Evolutionary conservation across 805 yeast species (phyloP), one percentile per base, ranked within the genome.

Genomic region (Kazachstania kunashirensis): DNA sequence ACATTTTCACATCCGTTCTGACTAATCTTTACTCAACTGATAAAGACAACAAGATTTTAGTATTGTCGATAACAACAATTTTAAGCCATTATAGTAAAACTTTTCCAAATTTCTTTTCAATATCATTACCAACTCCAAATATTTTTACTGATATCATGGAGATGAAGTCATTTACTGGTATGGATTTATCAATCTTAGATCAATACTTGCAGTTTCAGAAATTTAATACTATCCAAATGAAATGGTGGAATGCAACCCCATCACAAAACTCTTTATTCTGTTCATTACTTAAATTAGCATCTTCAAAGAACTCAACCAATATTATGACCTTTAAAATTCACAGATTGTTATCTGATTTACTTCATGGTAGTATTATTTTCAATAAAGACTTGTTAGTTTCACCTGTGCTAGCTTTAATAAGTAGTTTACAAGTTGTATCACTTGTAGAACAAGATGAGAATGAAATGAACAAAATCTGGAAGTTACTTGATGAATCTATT

Each of bases 171-270:
- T 66, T 72, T 36, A 51, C 65, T 6, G 76, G 77, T 26, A 61
- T 72, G 23, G 84, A 79, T 42, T 57, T 81, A 42, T 66, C 73
- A 0, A 58, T 77, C 19, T 59, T 81, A 29, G 80, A 79, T 44
- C 67, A 68, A 31, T 74, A 73, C 40, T 64, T 86, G 43, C 77
- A 76, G 41, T 61, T 79, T 10, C 84, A 76, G 44, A 73, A 77
- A 15, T 63, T 64, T 11, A 65, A 70, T 8, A 63, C 66, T 11
- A 57, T 70, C 3, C 75, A 71, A 34, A 67, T 76, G 23, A 83
- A 78, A 57, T 88, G 95, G 95, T 86, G 92, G 86, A 79, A 73
- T 51, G 62, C 70, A 19, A 41, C 67, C 2, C 65, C 62, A 6
- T 50, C 59, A 1, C 62, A 64, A 13, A 66, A 68, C 38, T 77